phyloP scores from a whole-genome alignment of 2,329 filamentous ascomycete genomes.

The Hymenoscyphus linearis region DNA sequence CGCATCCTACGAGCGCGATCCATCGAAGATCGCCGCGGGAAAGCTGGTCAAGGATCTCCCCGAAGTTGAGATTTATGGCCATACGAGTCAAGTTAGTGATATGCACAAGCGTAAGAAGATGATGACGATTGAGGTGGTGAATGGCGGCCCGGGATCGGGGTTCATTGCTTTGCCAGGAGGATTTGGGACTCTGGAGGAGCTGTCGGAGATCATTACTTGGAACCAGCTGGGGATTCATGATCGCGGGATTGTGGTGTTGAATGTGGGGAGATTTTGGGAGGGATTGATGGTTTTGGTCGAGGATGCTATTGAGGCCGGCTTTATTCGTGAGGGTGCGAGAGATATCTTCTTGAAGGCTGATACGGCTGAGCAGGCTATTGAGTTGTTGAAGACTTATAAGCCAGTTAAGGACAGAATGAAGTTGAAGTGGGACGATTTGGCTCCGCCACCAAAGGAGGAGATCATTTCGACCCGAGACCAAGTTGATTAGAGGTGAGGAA shows the following conservation, averaged over 20 bases:
- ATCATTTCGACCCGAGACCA: not conserved
- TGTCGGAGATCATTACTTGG: constrained; percentile 89
- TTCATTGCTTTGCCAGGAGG: constrained; percentile 88
- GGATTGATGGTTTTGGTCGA: constrained; percentile 78
- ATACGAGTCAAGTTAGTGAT: constrained; percentile 82
- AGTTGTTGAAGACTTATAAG: constrained; percentile 67
- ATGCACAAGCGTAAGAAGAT: constrained; percentile 96
- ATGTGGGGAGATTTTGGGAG: constrained; percentile 89
- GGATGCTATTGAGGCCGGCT: constrained; percentile 69
- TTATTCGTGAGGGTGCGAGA: constrained; percentile 65
- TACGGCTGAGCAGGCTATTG: constrained; percentile 66
- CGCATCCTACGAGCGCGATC: constrained; percentile 67
- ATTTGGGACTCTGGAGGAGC: constrained; percentile 92
- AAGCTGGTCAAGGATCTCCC: constrained; percentile 31
- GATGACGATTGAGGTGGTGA: constrained; percentile 85
- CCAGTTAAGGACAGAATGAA: constrained; percentile 71
- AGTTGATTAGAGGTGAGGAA: not conserved
- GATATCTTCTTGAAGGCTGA: constrained; percentile 74
- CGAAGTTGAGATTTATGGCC: constrained; percentile 61
- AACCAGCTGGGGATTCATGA: constrained; percentile 93
- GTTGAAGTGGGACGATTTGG: constrained; percentile 59
- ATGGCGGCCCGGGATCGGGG: constrained; percentile 74
- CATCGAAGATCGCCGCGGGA: constrained; percentile 46
- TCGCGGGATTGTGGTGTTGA: constrained; percentile 73
- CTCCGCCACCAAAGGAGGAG: not conserved